phyloP scores from a whole-genome alignment of 495 filamentous ascomycete species.

The Bombardia bombarda region DNA sequence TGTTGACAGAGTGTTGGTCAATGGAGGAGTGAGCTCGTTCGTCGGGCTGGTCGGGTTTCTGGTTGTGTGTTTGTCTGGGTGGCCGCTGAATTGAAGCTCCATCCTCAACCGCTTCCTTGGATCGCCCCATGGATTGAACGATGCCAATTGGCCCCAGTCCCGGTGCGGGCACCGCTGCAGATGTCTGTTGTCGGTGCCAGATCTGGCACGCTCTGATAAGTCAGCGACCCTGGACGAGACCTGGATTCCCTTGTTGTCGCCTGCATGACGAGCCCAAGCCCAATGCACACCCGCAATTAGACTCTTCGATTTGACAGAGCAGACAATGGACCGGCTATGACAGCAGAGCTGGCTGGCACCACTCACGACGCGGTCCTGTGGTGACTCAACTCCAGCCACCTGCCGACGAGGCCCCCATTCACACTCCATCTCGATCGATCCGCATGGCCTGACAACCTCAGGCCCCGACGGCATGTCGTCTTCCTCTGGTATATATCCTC shows the following conservation, averaged over 20 bases:
- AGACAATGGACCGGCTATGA: slow-evolving; percentile 5
- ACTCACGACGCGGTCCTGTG: slow-evolving; percentile 3
- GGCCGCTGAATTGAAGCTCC: not conserved
- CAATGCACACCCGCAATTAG: slow-evolving; percentile 7
- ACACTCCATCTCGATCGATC: not conserved
- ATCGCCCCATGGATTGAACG: too few species aligned
- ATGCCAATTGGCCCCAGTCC: too few species aligned
- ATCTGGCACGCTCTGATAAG: slow-evolving; percentile 13
- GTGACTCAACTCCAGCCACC: slow-evolving; percentile 17
- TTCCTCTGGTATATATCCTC: not conserved
- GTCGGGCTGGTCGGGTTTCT: not conserved
- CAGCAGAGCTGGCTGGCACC: too few species aligned
- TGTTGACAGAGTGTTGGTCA: not conserved
- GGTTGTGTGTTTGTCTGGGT: not conserved
- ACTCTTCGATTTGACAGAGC: not conserved
- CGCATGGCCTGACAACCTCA: not conserved
- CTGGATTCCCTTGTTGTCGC: not conserved
- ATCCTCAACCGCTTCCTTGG: too few species aligned
- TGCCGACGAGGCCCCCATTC: too few species aligned
- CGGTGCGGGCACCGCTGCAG: not conserved
- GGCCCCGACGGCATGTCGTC: slow-evolving; percentile 2
- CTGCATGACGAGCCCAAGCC: slow-evolving; percentile 16
- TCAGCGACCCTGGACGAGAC: not conserved
- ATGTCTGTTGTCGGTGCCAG: slow-evolving; percentile 5
- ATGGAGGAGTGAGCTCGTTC: not conserved